Conservation (phyloP, 805 yeast genomes). For the Yarrowia yakushimensis region DNA sequence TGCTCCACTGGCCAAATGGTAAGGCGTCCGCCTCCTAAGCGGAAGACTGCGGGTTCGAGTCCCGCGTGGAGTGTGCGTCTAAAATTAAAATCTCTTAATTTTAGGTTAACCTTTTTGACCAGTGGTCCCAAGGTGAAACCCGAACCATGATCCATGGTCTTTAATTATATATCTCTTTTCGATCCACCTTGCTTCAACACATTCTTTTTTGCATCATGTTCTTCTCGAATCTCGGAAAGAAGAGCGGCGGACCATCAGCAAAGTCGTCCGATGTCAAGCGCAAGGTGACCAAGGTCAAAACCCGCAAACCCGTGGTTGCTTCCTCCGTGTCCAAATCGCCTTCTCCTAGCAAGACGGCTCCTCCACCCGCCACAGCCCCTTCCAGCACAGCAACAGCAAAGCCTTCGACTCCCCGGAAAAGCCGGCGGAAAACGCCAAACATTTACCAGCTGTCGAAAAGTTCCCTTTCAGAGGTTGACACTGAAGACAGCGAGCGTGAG, state of each 20-base stretch:
- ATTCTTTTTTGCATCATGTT: constrained; percentile 7
- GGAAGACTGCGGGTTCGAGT: constrained; percentile 68
- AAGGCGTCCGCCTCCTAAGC: constrained; percentile 69
- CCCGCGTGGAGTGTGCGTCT: constrained; percentile 54
- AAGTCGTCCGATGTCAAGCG: constrained; percentile 19
- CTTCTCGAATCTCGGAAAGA: constrained; percentile 22
- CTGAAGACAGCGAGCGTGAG: constrained; percentile 2
- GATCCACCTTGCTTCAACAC: background rate
- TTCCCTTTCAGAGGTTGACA: constrained; percentile 18
- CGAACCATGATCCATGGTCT: background rate
- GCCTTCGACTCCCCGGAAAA: constrained; percentile 11
- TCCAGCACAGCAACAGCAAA: background rate
- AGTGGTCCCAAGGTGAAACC: background rate
- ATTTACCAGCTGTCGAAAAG: constrained; percentile 13
- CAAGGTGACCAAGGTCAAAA: constrained; percentile 24
- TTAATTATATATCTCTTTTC: background rate
- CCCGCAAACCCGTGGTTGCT: constrained; percentile 3
- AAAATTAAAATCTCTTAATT: background rate
- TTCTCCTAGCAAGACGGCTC: constrained; percentile 1
- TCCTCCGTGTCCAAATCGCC: constrained; percentile 11
- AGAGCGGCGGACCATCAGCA: background rate
- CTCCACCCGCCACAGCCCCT: background rate
- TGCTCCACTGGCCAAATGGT: constrained; percentile 60
- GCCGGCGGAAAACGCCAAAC: constrained; percentile 16
- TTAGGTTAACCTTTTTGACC: constrained; percentile 5